phyloP scores from a whole-genome alignment of 192 early-diverging fungal genomes.

The Lobosporangium transversale region DNA sequence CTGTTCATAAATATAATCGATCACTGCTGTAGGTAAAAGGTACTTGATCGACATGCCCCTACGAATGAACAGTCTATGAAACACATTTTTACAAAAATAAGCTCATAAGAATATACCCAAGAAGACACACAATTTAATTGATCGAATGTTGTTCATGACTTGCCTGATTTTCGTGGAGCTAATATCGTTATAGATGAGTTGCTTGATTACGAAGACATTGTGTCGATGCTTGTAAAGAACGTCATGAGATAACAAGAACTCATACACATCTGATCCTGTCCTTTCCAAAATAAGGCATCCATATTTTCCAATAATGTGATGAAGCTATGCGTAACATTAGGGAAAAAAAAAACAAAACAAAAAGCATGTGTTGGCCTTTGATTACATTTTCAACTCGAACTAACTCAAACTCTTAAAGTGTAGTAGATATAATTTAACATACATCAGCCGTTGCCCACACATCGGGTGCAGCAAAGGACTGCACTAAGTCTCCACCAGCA shows the following conservation, averaged over 20 bases:
- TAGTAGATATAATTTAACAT: conserved; percentile 30
- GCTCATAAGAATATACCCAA: too few relatives aligned
- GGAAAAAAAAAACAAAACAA: not conserved
- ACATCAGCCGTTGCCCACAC: conserved; percentile 91
- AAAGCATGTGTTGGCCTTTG: too few relatives aligned
- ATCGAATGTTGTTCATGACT: too few relatives aligned
- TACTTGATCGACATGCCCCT: conserved; percentile 96
- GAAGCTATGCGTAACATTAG: conserved; percentile 61
- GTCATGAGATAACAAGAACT: conserved; percentile 91
- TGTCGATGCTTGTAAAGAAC: conserved; percentile 88
- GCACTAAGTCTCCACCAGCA: conserved; percentile 96
- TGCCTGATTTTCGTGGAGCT: conserved; percentile 95
- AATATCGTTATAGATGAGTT: conserved; percentile 98
- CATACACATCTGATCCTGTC: conserved; percentile 92
- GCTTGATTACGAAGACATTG: conserved; percentile 94
- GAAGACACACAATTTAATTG: too few relatives aligned
- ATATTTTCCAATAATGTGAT: conserved; percentile 90
- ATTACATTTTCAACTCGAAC: not conserved
- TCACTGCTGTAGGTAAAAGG: conserved; percentile 89
- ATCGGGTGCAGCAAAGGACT: conserved; percentile 91
- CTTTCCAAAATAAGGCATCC: conserved; percentile 97
- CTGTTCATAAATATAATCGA: conserved; percentile 88
- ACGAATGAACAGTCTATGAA: conserved; percentile 85
- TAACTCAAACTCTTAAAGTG: not conserved
- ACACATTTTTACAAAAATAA: too few relatives aligned